These are phyloP conservation scores for Aspergillus sp. DNA, from an alignment of 2,329 filamentous ascomycete genomes.

Conservation along the genomic window DNA sequence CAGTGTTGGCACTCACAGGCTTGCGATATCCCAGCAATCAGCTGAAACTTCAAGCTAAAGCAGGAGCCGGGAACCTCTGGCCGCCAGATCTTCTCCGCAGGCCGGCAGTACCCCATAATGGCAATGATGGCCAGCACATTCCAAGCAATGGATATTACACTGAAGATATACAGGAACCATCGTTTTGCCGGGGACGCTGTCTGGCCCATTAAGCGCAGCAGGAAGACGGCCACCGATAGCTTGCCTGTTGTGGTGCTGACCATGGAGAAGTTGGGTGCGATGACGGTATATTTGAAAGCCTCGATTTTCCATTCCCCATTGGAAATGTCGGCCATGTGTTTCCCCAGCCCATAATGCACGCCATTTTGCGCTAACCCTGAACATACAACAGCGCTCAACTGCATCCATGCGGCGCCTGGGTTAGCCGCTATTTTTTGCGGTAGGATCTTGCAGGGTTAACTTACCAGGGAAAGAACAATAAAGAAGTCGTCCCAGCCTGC, in stretches of 20 bases:
- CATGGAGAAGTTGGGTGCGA: slow-evolving; percentile 17
- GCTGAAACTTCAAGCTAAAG: slow-evolving; percentile 13
- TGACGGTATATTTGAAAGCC: slow-evolving; percentile 18
- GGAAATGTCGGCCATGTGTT: slow-evolving; percentile 14
- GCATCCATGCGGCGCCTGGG: neutral
- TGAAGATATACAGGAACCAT: slow-evolving; percentile 18
- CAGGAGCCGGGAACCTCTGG: slow-evolving; percentile 15
- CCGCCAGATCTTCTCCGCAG: slow-evolving; percentile 16
- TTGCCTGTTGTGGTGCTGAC: slow-evolving; percentile 21
- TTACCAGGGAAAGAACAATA: slow-evolving; percentile 12
- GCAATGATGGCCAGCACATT: slow-evolving; percentile 18
- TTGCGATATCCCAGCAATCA: slow-evolving; percentile 14
- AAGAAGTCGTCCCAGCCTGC: slow-evolving; percentile 18
- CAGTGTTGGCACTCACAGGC: neutral
- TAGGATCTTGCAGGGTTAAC: neutral
- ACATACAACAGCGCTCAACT: slow-evolving; percentile 17
- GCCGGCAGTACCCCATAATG: slow-evolving; percentile 16
- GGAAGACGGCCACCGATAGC: slow-evolving; percentile 19
- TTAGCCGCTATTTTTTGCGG: neutral
- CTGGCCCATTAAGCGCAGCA: slow-evolving; percentile 17
- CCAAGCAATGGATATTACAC: slow-evolving; percentile 15
- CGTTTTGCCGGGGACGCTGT: slow-evolving; percentile 8
- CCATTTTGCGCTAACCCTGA: slow-evolving; percentile 14
- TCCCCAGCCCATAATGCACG: slow-evolving; percentile 21
- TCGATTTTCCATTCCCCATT: slow-evolving; percentile 4